A percentile compares a stretch with the other conserved stretches of the same genome.
Evolutionary conservation across 106 monocot species (phyloP).

Genomic region (Hemerocallis citrina): DNA sequence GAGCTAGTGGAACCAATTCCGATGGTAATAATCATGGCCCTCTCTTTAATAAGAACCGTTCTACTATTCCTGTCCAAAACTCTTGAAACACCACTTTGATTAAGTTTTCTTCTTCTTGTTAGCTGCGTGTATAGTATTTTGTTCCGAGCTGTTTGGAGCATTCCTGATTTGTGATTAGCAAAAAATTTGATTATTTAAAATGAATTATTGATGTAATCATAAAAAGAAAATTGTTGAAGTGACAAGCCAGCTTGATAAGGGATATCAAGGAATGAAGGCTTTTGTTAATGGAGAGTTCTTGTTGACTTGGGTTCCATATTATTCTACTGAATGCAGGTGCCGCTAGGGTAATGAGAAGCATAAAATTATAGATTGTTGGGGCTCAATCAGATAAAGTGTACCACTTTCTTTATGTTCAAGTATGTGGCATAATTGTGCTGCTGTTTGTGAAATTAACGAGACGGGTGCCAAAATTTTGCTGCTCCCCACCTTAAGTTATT

Average conservation of each 20-base stretch:
- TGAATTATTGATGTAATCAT: background rate
- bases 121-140: conserved; percentile 27
- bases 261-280: background rate
- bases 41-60: conserved; percentile 31
- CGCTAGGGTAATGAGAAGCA: background rate
- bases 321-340: background rate
- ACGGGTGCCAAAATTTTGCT: too few relatives aligned
- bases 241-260: background rate
- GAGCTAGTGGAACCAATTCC: conserved; percentile 13
- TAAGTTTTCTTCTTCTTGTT: background rate
- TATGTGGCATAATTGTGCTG: too few relatives aligned
- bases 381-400: too few relatives aligned
- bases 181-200: background rate
- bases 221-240: background rate
- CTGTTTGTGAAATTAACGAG: too few relatives aligned
- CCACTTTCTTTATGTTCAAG: too few relatives aligned
- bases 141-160: conserved; percentile 6
- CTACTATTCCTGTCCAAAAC: conserved; percentile 54
- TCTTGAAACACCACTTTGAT: conserved; percentile 19
- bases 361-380: background rate
- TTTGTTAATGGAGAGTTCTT: background rate
- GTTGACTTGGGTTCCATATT: background rate
- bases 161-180: background rate
- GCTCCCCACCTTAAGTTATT: too few relatives aligned
- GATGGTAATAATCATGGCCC: conserved; percentile 25